Conservation (phyloP, 2,329 filamentous ascomycete genomes). For the Penicillium palitans region DNA sequence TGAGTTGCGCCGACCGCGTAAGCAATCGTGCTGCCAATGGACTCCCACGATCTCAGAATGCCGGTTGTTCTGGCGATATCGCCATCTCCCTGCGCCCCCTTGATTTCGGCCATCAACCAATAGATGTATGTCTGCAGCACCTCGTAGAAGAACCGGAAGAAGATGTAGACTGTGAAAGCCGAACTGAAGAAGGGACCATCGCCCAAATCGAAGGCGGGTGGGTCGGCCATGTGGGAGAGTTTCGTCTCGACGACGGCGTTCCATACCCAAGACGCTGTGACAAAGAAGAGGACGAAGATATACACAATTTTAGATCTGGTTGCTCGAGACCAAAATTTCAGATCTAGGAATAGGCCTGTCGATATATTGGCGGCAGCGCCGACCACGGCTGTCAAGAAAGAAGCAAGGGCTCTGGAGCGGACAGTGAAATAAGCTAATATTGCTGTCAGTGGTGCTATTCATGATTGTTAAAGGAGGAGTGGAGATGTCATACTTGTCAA, state of each 20-base stretch:
- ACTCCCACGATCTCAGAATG: constrained; percentile 36
- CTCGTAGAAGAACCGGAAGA: constrained; percentile 55
- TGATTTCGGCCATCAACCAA: constrained; percentile 48
- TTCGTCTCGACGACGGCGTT: constrained; percentile 51
- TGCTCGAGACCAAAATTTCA: constrained; percentile 44
- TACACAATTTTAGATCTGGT: constrained; percentile 48
- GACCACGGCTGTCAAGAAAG: constrained; percentile 48
- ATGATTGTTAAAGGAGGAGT: no score
- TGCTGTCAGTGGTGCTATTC: not conserved
- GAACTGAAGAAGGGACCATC: constrained; percentile 23
- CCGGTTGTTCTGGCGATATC: constrained; percentile 35
- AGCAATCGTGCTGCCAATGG: constrained; percentile 35
- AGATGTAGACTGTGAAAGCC: constrained; percentile 51
- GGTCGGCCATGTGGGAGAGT: constrained; percentile 48
- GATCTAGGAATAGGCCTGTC: constrained; percentile 34
- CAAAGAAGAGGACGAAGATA: constrained; percentile 43
- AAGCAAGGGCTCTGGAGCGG: constrained; percentile 49
- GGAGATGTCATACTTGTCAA: constrained; percentile 38
- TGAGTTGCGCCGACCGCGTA: constrained; percentile 35
- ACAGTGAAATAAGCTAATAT: constrained; percentile 51
- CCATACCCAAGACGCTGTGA: constrained; percentile 51
- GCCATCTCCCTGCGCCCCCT: constrained; percentile 31
- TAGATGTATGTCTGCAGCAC: constrained; percentile 55
- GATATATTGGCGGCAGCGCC: constrained; percentile 43
- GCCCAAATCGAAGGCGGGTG: constrained; percentile 44